phyloP scores from a whole-genome alignment of 2,329 filamentous ascomycete species.

The Cladobotryum protrusum region DNA sequence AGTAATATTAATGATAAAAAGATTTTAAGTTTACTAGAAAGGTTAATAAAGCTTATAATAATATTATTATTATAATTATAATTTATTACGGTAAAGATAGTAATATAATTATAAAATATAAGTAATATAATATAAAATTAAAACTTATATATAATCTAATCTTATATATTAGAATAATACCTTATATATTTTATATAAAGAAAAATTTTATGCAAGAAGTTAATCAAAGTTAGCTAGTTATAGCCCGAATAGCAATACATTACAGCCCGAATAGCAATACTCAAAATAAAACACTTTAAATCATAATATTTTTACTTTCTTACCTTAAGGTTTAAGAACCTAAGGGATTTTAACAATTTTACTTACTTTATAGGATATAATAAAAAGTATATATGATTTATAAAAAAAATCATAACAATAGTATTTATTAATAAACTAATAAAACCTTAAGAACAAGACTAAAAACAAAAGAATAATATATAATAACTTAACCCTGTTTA shows the following conservation, averaged over 20 bases:
- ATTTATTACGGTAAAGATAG: not conserved
- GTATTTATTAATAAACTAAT: too few species aligned
- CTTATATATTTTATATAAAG: not conserved
- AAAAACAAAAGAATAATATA: not conserved
- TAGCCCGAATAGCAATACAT: not conserved
- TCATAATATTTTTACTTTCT: too few species aligned
- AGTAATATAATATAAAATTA: not conserved
- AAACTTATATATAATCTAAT: not conserved
- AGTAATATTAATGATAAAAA: not conserved
- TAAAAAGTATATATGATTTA: not conserved
- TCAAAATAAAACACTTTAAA: too few species aligned
- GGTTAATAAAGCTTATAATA: not conserved
- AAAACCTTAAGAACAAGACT: too few species aligned
- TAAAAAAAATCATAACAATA: not conserved
- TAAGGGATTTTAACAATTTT: too few species aligned
- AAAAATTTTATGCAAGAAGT: not conserved
- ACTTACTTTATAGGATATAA: not conserved
- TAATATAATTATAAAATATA: not conserved
- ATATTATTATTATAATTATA: not conserved
- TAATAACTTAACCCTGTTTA: too few species aligned
- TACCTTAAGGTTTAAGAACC: too few species aligned
- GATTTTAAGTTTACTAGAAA: not conserved
- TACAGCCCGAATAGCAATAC: too few species aligned
- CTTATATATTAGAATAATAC: not conserved
- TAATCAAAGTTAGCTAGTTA: not conserved